Percentiles rank a stretch among this genome's conserved stretches.
These are phyloP conservation scores for Antrodiella citrinella DNA, from an alignment of 768 basidiomycete species.

Conservation along the genomic window DNA sequence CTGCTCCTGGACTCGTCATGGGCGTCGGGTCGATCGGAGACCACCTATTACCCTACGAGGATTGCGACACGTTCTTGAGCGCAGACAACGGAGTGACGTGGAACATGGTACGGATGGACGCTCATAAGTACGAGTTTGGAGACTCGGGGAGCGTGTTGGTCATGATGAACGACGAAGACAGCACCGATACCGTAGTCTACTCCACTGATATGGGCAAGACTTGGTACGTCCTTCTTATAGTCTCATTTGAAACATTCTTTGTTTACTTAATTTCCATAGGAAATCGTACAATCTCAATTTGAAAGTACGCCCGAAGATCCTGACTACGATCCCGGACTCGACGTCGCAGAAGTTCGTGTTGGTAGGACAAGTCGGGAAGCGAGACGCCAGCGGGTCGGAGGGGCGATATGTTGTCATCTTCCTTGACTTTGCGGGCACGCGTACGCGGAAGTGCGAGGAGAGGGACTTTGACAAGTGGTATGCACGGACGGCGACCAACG, in stretches of 20 bases:
- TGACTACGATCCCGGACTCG: conserved; percentile 91
- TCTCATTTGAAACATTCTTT: not conserved
- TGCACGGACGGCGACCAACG: conserved; percentile 53
- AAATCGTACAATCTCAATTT: conserved; percentile 59
- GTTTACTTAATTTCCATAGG: conserved; percentile 35
- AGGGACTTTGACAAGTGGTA: conserved; percentile 86
- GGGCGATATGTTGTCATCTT: conserved; percentile 66
- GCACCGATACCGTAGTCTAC: conserved; percentile 61
- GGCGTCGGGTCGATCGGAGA: conserved; percentile 88
- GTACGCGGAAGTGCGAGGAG: conserved; percentile 57
- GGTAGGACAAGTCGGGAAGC: conserved; percentile 64
- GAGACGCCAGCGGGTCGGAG: conserved; percentile 41
- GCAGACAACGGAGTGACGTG: conserved; percentile 84
- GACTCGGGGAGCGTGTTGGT: conserved; percentile 79
- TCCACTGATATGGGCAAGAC: conserved; percentile 74
- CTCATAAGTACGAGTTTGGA: conserved; percentile 95
- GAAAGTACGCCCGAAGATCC: conserved; percentile 58
- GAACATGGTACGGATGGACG: conserved; percentile 64
- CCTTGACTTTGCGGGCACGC: conserved; percentile 74
- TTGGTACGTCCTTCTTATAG: conserved; percentile 50
- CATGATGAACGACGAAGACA: conserved; percentile 78
- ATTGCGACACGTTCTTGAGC: conserved; percentile 91
- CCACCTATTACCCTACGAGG: conserved; percentile 60
- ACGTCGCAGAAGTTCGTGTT: conserved; percentile 95
- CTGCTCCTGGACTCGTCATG: conserved; percentile 92